Evolutionary conservation across 2,329 filamentous ascomycete genomes (phyloP).

Genomic region (Aspergillus ochraceoroseus): DNA sequence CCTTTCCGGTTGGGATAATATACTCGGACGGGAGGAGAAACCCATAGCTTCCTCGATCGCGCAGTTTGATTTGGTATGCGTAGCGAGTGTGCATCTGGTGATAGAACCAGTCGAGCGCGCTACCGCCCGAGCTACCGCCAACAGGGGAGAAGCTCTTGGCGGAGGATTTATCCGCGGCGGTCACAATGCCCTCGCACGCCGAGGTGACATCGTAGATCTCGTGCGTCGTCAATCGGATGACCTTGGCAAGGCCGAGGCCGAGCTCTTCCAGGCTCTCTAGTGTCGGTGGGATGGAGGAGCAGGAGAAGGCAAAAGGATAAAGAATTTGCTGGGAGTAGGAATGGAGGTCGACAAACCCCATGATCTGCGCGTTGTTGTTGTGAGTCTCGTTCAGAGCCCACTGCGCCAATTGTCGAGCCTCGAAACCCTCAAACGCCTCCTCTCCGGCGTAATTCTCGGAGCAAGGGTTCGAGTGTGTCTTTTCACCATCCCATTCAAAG

Average conservation of each 20-base stretch:
- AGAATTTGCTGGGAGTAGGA: constrained; percentile 93
- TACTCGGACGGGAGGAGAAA: constrained; percentile 82
- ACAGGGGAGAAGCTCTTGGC: constrained; percentile 43
- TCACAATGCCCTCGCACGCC: constrained; percentile 76
- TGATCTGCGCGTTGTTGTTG: constrained; percentile 66
- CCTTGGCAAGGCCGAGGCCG: constrained; percentile 79
- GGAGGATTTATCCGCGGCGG: constrained; percentile 26
- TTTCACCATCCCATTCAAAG: constrained; percentile 72
- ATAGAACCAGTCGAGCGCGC: constrained; percentile 92
- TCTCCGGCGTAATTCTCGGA: constrained; percentile 86
- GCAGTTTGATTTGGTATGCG: constrained; percentile 87
- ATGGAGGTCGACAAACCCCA: constrained; percentile 86
- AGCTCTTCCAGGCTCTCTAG: constrained; percentile 90
- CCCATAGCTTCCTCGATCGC: constrained; percentile 90
- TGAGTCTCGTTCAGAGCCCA: constrained; percentile 79
- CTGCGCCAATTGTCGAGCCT: constrained; percentile 67
- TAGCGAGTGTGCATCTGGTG: constrained; percentile 76
- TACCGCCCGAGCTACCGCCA: constrained; percentile 73
- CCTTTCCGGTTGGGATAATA: constrained; percentile 84
- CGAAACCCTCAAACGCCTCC: constrained; percentile 73
- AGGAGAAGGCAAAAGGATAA: constrained; percentile 87
- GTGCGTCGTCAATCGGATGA: constrained; percentile 73
- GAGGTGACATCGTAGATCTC: constrained; percentile 73
- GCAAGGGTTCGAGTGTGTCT: constrained; percentile 70
- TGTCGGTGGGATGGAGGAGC: constrained; percentile 69